These are phyloP conservation scores for Asterella californica DNA, from an alignment of 225 moss, liverwort and hornwort genomes.

Conservation along the genomic window DNA sequence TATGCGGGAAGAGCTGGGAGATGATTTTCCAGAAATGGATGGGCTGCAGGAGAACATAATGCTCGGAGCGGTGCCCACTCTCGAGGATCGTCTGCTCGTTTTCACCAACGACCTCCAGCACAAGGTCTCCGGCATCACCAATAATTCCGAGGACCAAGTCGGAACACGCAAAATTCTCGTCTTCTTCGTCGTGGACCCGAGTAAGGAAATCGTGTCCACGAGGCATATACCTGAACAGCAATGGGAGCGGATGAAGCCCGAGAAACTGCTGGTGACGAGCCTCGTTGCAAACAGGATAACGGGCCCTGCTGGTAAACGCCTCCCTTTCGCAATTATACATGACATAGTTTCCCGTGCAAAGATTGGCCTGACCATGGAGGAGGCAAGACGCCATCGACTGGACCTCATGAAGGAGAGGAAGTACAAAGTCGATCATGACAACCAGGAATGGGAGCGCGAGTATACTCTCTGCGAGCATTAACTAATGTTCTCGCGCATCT, in stretches of 20 bases:
- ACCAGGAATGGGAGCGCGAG: constrained; percentile 15
- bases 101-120: constrained; percentile 30
- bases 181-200: constrained; percentile 32
- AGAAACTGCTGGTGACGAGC: constrained; percentile 6
- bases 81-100: constrained; percentile 17
- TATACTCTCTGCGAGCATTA: constrained; percentile 28
- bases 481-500: neutral
- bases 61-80: constrained; percentile 19
- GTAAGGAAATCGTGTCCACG: constrained; percentile 16
- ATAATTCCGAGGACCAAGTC: constrained; percentile 19
- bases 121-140: constrained; percentile 22
- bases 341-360: constrained; percentile 14
- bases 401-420: constrained; percentile 26
- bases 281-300: neutral
- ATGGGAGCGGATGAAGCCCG: neutral
- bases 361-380: constrained; percentile 15
- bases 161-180: constrained; percentile 32
- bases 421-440: constrained; percentile 13
- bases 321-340: neutral
- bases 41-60: constrained; percentile 3
- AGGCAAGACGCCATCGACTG: constrained; percentile 24
- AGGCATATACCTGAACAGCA: constrained; percentile 28
- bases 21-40: neutral
- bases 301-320: neutral
- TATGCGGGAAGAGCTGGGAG: neutral